phyloP scores from a whole-genome alignment of 2,329 filamentous ascomycete genomes.

The Penicillium sp. region DNA sequence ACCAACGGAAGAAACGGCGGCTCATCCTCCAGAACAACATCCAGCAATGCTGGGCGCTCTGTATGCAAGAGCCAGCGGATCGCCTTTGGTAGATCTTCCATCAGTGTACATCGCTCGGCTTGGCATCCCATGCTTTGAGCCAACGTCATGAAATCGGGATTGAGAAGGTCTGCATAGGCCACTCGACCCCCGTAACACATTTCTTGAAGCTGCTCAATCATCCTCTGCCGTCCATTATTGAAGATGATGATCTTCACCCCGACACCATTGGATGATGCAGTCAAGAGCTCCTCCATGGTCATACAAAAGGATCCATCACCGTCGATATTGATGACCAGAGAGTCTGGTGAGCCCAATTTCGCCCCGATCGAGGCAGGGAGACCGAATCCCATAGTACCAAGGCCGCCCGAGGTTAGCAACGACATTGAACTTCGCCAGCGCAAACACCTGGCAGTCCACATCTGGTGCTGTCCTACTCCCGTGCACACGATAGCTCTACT shows the following conservation, averaged over 20 bases:
- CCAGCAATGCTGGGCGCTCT: not conserved
- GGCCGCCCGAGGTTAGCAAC: constrained; percentile 89
- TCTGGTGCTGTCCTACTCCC: constrained; percentile 93
- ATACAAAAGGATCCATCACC: constrained; percentile 84
- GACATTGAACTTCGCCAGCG: constrained; percentile 82
- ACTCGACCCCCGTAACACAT: constrained; percentile 2
- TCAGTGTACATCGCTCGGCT: not conserved
- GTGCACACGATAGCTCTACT: constrained; percentile 62
- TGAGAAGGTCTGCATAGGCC: not conserved
- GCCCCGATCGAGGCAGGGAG: constrained; percentile 91
- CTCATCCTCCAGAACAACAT: not conserved
- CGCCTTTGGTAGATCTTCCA: not conserved
- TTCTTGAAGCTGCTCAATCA: constrained; percentile 74
- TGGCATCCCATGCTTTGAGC: constrained; percentile 1
- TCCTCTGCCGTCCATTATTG: constrained; percentile 92
- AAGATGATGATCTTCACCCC: constrained; percentile 85
- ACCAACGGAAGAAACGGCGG: not conserved
- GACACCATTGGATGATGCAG: constrained; percentile 70
- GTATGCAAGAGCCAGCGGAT: not conserved
- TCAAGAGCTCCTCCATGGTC: constrained; percentile 9
- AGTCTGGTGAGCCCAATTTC: constrained; percentile 72
- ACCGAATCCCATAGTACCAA: constrained; percentile 91
- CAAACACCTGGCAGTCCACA: constrained; percentile 95
- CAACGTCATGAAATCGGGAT: not conserved
- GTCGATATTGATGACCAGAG: constrained; percentile 86